These are phyloP conservation scores for Paecilomyces sp. DNA, from an alignment of 2,329 filamentous ascomycete genomes.

Conservation along the genomic window DNA sequence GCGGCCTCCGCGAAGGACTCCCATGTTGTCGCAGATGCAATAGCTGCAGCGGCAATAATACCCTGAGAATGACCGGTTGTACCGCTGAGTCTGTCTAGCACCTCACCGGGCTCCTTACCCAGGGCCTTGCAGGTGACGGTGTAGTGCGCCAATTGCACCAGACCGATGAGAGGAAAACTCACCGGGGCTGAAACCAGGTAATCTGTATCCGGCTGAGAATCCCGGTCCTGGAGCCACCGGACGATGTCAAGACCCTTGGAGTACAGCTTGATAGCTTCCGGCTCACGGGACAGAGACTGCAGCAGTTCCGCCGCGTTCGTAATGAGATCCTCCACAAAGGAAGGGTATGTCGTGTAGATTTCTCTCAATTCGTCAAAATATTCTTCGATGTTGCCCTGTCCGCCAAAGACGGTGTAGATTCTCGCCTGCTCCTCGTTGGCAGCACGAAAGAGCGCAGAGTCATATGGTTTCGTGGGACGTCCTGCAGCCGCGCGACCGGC, in stretches of 20 bases:
- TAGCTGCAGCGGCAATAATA: slow-evolving; percentile 85
- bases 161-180: slow-evolving; percentile 89
- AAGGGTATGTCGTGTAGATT: slow-evolving; percentile 83
- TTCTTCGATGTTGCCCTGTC: slow-evolving; percentile 98
- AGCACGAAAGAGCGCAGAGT: slow-evolving; percentile 86
- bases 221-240: slow-evolving; percentile 82
- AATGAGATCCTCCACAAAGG: slow-evolving; percentile 82
- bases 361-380: slow-evolving; percentile 97
- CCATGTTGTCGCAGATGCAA: slow-evolving; percentile 86
- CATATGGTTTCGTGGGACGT: slow-evolving; percentile 81
- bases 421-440: slow-evolving; percentile 75
- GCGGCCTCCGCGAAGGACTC: slow-evolving; percentile 79
- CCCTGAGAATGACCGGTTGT: slow-evolving; percentile 96
- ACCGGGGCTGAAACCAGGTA: slow-evolving; percentile 93
- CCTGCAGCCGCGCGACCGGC: slow-evolving; percentile 76
- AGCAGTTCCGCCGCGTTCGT: slow-evolving; percentile 74
- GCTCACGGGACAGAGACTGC: slow-evolving; percentile 74
- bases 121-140: slow-evolving; percentile 88
- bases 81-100: slow-evolving; percentile 77
- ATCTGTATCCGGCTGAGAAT: slow-evolving; percentile 85
- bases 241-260: slow-evolving; percentile 94
- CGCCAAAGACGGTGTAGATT: slow-evolving; percentile 91
- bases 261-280: slow-evolving; percentile 88
- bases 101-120: slow-evolving; percentile 79
- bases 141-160: slow-evolving; percentile 94